These are phyloP conservation scores for Boletus tomentosulus DNA, from an alignment of 768 basidiomycete genomes.

Conservation along the genomic window DNA sequence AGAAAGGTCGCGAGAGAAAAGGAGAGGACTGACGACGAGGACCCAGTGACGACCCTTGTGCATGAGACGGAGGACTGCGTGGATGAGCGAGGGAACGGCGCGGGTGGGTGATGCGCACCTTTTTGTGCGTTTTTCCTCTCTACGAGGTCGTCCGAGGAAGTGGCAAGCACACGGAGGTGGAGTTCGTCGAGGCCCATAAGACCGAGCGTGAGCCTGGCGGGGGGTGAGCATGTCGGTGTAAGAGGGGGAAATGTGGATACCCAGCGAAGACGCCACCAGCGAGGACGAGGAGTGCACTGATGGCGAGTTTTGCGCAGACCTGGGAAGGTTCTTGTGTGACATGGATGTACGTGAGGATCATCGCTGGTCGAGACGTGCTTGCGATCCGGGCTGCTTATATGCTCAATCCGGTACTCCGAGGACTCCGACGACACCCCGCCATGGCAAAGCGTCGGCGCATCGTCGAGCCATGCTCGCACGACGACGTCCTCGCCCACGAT, in stretches of 20 bases:
- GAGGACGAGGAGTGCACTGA: constrained; percentile 70
- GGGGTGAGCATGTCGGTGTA: not conserved
- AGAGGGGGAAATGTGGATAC: constrained; percentile 37
- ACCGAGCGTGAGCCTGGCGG: constrained; percentile 73
- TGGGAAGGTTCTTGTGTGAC: constrained; percentile 38
- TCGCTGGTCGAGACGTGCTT: not conserved
- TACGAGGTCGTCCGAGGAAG: constrained; percentile 68
- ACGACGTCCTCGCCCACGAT: constrained; percentile 75
- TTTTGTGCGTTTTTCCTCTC: constrained; percentile 70
- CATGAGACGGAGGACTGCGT: constrained; percentile 51
- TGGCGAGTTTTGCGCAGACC: constrained; percentile 70
- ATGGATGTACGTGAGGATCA: constrained; percentile 9
- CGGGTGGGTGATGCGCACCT: constrained; percentile 39
- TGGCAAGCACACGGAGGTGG: constrained; percentile 79
- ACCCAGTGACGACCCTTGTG: constrained; percentile 85
- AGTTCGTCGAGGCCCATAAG: constrained; percentile 93
- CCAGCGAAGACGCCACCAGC: constrained; percentile 91
- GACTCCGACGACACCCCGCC: not conserved
- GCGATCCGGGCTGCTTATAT: not conserved
- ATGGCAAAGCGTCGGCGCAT: not conserved
- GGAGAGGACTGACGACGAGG: constrained; percentile 59
- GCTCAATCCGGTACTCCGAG: not conserved
- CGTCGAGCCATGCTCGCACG: constrained; percentile 59
- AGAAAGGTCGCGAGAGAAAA: not conserved
- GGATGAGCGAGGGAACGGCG: not conserved